Conservation (phyloP, 164 flowering plant species). For the Macadamia integrifolia region DNA sequence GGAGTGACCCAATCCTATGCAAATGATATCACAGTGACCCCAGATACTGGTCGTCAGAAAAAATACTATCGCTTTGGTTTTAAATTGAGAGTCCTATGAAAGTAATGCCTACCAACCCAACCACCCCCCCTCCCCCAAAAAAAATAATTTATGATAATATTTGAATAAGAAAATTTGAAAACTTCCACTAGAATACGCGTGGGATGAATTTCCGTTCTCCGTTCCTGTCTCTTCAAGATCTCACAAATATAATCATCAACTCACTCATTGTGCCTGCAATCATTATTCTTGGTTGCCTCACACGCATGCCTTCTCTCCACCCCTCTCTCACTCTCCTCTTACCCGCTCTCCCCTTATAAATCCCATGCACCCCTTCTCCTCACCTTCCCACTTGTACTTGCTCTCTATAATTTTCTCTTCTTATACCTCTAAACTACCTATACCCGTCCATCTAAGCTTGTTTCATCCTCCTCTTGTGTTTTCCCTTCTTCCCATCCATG, state of each 20-base stretch:
- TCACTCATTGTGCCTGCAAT: slow-evolving; percentile 54
- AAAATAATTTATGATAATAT: neutral
- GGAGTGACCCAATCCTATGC: too few relatives aligned
- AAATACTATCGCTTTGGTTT: too few relatives aligned
- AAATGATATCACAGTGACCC: too few relatives aligned
- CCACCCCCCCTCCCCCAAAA: too few relatives aligned
- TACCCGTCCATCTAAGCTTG: neutral
- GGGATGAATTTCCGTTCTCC: slow-evolving; percentile 33
- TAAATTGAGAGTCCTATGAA: too few relatives aligned
- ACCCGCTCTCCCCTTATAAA: slow-evolving; percentile 8
- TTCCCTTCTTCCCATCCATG: slow-evolving; percentile 25
- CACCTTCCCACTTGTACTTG: slow-evolving; percentile 8
- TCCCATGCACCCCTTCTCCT: slow-evolving; percentile 10
- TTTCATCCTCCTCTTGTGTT: neutral
- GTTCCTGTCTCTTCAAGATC: slow-evolving; percentile 39
- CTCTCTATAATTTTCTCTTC: neutral
- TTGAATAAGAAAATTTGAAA: neutral
- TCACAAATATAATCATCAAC: slow-evolving; percentile 33
- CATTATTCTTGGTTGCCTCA: slow-evolving; percentile 78
- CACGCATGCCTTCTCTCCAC: slow-evolving; percentile 44
- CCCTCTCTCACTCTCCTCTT: slow-evolving; percentile 2
- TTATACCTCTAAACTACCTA: too few relatives aligned
- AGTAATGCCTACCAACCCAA: too few relatives aligned
- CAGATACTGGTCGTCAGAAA: too few relatives aligned
- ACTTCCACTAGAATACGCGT: slow-evolving; percentile 24